These are phyloP conservation scores for Colletotrichum viniferum DNA, from an alignment of 2,329 filamentous ascomycete genomes.

Conservation along the genomic window DNA sequence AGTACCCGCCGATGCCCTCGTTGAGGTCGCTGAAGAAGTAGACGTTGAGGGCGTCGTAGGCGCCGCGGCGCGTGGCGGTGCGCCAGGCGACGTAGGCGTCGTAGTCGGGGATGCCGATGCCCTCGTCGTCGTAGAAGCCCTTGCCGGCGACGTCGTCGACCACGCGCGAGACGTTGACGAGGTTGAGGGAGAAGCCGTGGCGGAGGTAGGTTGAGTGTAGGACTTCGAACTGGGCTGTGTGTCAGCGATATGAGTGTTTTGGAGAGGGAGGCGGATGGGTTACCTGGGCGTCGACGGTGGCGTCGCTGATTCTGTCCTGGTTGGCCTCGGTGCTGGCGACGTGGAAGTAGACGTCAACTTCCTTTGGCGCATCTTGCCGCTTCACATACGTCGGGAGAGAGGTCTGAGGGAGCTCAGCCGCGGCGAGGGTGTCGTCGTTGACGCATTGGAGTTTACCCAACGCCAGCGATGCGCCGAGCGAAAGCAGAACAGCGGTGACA, in stretches of 20 bases:
- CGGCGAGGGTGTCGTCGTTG: not conserved
- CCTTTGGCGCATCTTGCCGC: conserved; percentile 16
- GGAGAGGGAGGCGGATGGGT: fast-evolving
- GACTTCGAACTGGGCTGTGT: not conserved
- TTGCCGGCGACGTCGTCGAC: conserved; percentile 10
- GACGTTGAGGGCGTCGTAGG: conserved; percentile 46
- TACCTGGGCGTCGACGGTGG: conserved; percentile 10
- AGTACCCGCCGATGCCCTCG: conserved; percentile 7
- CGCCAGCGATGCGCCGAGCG: not conserved
- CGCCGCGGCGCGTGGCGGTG: conserved; percentile 45
- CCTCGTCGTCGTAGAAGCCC: conserved; percentile 3
- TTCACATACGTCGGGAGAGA: not conserved
- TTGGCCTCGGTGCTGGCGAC: conserved; percentile 56
- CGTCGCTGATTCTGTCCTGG: conserved; percentile 2
- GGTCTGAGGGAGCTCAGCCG: not conserved
- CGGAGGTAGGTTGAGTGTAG: conserved; percentile 6
- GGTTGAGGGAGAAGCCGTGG: conserved; percentile 7
- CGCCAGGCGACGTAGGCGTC: conserved; percentile 13
- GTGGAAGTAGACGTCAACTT: conserved; percentile 47
- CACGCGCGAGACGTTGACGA: conserved; percentile 14
- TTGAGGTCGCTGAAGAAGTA: conserved; percentile 42
- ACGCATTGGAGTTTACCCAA: not conserved
- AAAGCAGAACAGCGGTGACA: not conserved
- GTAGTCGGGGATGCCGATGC: conserved; percentile 6
- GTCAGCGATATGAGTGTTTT: not conserved